A percentile compares a stretch with the other conserved stretches of the same genome.
phyloP scores from a whole-genome alignment of 768 basidiomycete genomes.

The Pleurotus citrinopileatus region DNA sequence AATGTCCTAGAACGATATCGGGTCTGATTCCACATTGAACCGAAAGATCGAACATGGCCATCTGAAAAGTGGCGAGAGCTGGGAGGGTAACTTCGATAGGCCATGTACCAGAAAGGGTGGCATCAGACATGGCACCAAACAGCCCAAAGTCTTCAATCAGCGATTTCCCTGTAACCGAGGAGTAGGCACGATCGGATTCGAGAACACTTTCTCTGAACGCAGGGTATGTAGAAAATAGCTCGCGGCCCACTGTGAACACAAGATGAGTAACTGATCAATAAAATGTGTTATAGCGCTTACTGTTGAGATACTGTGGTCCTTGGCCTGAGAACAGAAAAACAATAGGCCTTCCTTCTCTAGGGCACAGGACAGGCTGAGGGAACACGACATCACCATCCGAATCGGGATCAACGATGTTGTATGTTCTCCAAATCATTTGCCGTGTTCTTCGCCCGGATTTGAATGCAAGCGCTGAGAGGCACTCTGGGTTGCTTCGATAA shows the following conservation, averaged over 20 bases:
- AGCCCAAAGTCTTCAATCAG: constrained; percentile 33
- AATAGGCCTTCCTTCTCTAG: constrained; percentile 24
- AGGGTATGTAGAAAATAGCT: constrained; percentile 29
- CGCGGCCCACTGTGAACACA: constrained; percentile 29
- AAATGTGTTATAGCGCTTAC: constrained; percentile 19
- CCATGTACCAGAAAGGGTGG: constrained; percentile 22
- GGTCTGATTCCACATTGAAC: constrained; percentile 32
- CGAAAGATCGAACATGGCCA: constrained; percentile 41
- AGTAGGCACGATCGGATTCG: constrained; percentile 32
- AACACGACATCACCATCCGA: constrained; percentile 15
- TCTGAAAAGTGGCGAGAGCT: constrained; percentile 40
- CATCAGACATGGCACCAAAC: constrained; percentile 22
- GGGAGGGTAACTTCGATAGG: constrained; percentile 37
- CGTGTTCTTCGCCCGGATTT: constrained; percentile 25
- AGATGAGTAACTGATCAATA: background rate
- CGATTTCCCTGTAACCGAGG: constrained; percentile 27
- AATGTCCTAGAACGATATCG: constrained; percentile 40
- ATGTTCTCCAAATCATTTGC: constrained; percentile 30
- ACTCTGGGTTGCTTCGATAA: background rate
- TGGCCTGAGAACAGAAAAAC: constrained; percentile 39
- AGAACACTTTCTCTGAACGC: constrained; percentile 35
- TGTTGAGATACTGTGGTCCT: constrained; percentile 35
- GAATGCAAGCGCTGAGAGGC: constrained; percentile 9
- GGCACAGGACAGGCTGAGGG: constrained; percentile 23
- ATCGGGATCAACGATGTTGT: constrained; percentile 16